phyloP scores from a whole-genome alignment of 1,284 basidiomycete species.

The Kalmanozyma brasiliensis region DNA sequence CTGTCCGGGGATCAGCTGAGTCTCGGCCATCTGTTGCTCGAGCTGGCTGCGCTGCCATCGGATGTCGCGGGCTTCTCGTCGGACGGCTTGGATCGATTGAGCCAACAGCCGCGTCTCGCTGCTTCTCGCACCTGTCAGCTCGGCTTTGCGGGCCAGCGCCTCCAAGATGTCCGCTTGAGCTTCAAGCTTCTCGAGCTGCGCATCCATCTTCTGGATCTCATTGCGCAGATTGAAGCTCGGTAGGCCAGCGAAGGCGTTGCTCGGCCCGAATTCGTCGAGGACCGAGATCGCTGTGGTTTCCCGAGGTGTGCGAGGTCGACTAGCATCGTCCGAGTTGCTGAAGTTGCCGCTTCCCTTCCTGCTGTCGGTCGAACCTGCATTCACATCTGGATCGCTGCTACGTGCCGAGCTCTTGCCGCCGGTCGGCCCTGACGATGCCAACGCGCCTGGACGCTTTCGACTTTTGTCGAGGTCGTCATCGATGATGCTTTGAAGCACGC shows the following conservation, averaged over 20 bases:
- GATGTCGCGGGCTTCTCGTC: conserved; percentile 82
- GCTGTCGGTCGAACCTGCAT: conserved; percentile 14
- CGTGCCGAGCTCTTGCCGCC: conserved; percentile 11
- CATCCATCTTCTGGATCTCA: conserved; percentile 66
- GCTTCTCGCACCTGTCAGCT: conserved; percentile 83
- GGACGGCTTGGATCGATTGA: conserved; percentile 82
- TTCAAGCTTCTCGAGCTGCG: conserved; percentile 80
- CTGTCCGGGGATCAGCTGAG: conserved; percentile 85
- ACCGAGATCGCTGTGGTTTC: neutral
- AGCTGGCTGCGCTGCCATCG: conserved; percentile 75
- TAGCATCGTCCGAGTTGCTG: neutral
- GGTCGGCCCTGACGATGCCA: conserved; percentile 13
- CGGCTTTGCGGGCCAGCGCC: conserved; percentile 89
- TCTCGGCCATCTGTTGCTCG: conserved; percentile 87
- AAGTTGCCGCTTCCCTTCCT: conserved; percentile 9
- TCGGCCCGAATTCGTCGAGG: neutral
- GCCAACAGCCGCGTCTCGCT: conserved; percentile 84
- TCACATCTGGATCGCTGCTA: conserved; percentile 15
- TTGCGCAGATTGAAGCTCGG: conserved; percentile 29
- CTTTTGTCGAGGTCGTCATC: conserved; percentile 72
- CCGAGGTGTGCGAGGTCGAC: conserved; percentile 16
- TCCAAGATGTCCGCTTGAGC: conserved; percentile 85
- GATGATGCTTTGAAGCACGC: conserved; percentile 92
- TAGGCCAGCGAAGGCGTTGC: conserved; percentile 7
- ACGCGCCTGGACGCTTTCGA: conserved; percentile 7